phyloP scores from a whole-genome alignment of 2,329 filamentous ascomycete genomes.

The Leptoxyphium fumago region DNA sequence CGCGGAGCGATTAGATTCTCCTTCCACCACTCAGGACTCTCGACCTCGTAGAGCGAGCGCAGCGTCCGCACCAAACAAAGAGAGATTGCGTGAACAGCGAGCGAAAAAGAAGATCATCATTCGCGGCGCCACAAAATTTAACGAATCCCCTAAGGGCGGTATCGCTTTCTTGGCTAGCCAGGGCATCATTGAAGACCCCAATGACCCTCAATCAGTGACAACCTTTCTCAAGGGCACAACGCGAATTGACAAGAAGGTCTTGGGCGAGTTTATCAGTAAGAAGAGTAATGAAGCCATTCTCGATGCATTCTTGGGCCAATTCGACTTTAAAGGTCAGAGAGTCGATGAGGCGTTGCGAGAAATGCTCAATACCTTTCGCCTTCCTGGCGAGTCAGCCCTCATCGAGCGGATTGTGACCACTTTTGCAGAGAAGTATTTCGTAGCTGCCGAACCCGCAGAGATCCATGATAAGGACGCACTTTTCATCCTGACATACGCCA shows the following conservation, averaged over 20 bases:
- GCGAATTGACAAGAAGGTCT: slow-evolving; percentile 72
- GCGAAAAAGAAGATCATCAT: slow-evolving; percentile 78
- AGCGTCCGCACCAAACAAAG: slow-evolving; percentile 48
- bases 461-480: slow-evolving; percentile 77
- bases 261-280: slow-evolving; percentile 90
- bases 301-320: slow-evolving; percentile 68
- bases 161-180: slow-evolving; percentile 73
- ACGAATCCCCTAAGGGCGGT: slow-evolving; percentile 82
- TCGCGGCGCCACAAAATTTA: slow-evolving; percentile 78
- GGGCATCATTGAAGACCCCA: slow-evolving; percentile 65
- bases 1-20: slow-evolving; percentile 66
- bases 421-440: slow-evolving; percentile 76
- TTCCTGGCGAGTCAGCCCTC: slow-evolving; percentile 82
- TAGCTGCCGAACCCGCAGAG: slow-evolving; percentile 52
- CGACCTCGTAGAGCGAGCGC: neutral
- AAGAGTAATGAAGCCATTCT: slow-evolving; percentile 75
- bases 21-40: slow-evolving; percentile 37
- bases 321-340: slow-evolving; percentile 74
- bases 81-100: slow-evolving; percentile 53
- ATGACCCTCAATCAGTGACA: slow-evolving; percentile 66
- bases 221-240: slow-evolving; percentile 76
- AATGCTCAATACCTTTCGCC: slow-evolving; percentile 79
- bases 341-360: slow-evolving; percentile 81
- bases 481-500: slow-evolving; percentile 84
- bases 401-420: slow-evolving; percentile 84